A percentile compares a stretch with the other conserved stretches of the same genome.
phyloP scores from a whole-genome alignment of 257 asterid species.

The Catharanthus roseus region DNA sequence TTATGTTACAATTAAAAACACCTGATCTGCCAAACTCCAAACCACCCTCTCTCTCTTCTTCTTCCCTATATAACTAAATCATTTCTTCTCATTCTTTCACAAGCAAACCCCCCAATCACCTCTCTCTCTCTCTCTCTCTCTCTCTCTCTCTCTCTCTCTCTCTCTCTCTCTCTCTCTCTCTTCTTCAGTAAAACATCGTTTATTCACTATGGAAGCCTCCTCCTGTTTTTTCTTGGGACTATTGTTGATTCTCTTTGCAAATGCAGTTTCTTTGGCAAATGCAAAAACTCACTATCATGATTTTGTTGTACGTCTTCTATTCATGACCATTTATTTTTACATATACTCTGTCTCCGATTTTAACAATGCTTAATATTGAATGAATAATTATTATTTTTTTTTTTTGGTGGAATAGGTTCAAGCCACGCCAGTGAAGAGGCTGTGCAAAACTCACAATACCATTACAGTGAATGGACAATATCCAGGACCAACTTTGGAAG shows the following conservation, averaged over 20 bases:
- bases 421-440: conserved; percentile 85
- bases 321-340: neutral
- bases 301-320: conserved; percentile 52
- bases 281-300: conserved; percentile 60
- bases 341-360: neutral
- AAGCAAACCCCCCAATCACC: conserved; percentile 5
- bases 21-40: conserved; percentile 58
- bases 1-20: conserved; percentile 30
- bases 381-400: neutral
- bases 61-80: conserved; percentile 35
- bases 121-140: neutral
- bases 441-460: conserved; percentile 67
- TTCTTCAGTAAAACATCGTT: neutral
- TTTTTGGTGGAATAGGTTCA: conserved; percentile 45
- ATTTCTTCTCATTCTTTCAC: conserved; percentile 29
- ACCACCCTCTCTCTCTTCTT: conserved; percentile 35
- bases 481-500: conserved; percentile 82
- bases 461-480: conserved; percentile 74
- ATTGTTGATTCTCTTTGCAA: conserved; percentile 28
- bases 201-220: conserved; percentile 12
- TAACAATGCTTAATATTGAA: neutral
- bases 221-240: conserved; percentile 26
- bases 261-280: conserved; percentile 34
- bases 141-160: too few species aligned
- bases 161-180: too few species aligned